Evolutionary conservation across 176 grass and related monocot species (phyloP), one percentile per base, ranked within the genome.

Genomic region (Tuctoria greenei): DNA sequence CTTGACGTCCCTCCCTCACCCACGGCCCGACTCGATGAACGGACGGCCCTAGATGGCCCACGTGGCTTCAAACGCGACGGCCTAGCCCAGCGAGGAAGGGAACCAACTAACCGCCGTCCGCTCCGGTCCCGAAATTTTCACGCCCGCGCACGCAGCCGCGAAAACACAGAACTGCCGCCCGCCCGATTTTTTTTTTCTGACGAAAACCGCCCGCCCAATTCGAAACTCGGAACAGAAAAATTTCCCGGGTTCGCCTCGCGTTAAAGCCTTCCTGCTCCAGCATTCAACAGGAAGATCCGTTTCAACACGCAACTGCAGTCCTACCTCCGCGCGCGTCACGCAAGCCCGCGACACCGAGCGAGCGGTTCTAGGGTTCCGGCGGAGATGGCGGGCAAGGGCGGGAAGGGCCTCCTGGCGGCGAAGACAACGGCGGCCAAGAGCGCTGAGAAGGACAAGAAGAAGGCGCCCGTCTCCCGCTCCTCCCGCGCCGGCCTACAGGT

Each of bases 391-490:
- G 91, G 91, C 13, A 90, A 94, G 81, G 91, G 88, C 80, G 91
- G 91, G 2, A 94, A 90, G 64, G 91, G 91, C 7, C 88, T 94
- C 39, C 64, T 90, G 31, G 88, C 88, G 20, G 88, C 88, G 15
- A 94, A 88, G 85, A 94, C 85, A 1, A 90, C 88, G 20, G 82
- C 82, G 0, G 85, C 81, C 54, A 76, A 89, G 58, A 90, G 77
- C 84, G n/a, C 64, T 42, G 72, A 83, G 73, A 93, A 93, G 87
- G 85, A 90, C 67, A 93, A 80, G 78, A 93, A 93, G 82, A 93
- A 87, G 66, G 72, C 82, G 31, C 91, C 91, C 7, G 71, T 93
- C 44, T 93, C 91, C 18, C 87, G 85, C 74, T 93, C 91, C 23
- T 93, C 82, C 1, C 85, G 88, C 59, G 91, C 88, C 45, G 91